Evolutionary conservation across 1,139 yeast species (phyloP), one percentile per base, ranked within the genome.

Genomic region (Yamadazyma kanchanaburiensis): DNA sequence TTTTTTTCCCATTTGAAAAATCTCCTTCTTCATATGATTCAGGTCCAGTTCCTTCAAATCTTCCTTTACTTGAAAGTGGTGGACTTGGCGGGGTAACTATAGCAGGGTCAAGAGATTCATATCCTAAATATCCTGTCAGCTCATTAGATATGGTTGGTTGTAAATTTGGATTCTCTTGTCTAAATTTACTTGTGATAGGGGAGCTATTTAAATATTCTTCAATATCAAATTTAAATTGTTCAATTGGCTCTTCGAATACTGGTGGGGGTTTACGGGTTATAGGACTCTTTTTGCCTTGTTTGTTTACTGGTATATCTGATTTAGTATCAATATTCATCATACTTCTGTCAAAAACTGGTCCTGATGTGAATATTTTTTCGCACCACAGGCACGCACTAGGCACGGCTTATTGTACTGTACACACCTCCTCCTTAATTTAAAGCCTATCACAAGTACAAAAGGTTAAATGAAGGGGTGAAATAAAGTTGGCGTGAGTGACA

Each of bases 151-250:
- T 25, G 2, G 42, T 30, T 1, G 58, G 57, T 16, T 48, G 58
- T 21, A 56, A 37, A 34, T 56, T 56, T n/a, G 61, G 61, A 32
- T 56, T 53, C 9, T 47, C 51, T 9, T 37, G 37, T 31, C 61
- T 40, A 27, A 49, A 53, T 21, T 42, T 41, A 28, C 30, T 36
- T 24, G 55, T 46, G 24, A 53, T 43, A 12, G 58, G 55, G 5
- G 56, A 49, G 28, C 45, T 45, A 24, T 44, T 43, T 22, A 55
- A 43, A 31, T 53, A 53, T 9, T 53, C 42, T 20, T 52, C 54
- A 20, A 55, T 45, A 26, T 40, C 43, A 23, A 35, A 35, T 10
- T 18, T 18, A 10, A 18, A 18, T 7, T 18, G 7, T 22, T 30
- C 35, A 6, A 24, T 4, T 5, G 34, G 24, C 8, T 31, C 38